Base-by-base conservation (phyloP, 345 rosid species). In the Salix udensis region DNA sequence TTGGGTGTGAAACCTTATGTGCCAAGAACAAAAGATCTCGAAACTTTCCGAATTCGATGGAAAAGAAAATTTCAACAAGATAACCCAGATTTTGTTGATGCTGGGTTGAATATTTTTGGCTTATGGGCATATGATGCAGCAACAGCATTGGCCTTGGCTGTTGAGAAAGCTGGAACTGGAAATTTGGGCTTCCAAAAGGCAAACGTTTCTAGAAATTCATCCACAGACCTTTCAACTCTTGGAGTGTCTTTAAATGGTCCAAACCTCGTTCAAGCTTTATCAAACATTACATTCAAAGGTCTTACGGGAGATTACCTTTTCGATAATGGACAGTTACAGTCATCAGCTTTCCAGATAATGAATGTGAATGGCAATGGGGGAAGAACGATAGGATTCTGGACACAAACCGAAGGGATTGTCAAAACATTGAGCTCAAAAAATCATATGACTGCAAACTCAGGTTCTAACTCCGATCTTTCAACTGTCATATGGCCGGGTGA, bases 401-500 rank as follows among this genome's bases (percentile, higher is more conserved):
- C 83, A 2, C 65, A 52, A 2, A 2, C 68, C 24, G 28, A 68
- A 9, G 85, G 77, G 64, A 65, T 85, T 2, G 4, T 7, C 8
- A 42, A 24, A n/a, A 37, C n/a, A 11, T 19, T 77, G 64, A 55
- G 30, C 11, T 18, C 65, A 36, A 2, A 2, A 42, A 42, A 42
- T 42, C 4, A 6, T 65, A 34, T 3, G 6, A n/a, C 14, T 2
- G 46, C 46, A 12, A 9, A 65, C 31, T 68, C 65, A 1, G 60
- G 65, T 19, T 69, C 83, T 14, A 46, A 11, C 2, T 62, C 71
- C 21, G 55, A 4, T 13, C 67, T 81, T 10, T 77, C 77, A 67
- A 34, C 77, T 4, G 78, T 88, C 28, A 77, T 82, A 46, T 86
- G 91, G 90, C 90, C 87, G 15, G 87, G 88, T 62, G 84, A 84